These are phyloP conservation scores for Eucalyptus melliodora DNA, from an alignment of 345 rosid species.

Conservation along the genomic window DNA sequence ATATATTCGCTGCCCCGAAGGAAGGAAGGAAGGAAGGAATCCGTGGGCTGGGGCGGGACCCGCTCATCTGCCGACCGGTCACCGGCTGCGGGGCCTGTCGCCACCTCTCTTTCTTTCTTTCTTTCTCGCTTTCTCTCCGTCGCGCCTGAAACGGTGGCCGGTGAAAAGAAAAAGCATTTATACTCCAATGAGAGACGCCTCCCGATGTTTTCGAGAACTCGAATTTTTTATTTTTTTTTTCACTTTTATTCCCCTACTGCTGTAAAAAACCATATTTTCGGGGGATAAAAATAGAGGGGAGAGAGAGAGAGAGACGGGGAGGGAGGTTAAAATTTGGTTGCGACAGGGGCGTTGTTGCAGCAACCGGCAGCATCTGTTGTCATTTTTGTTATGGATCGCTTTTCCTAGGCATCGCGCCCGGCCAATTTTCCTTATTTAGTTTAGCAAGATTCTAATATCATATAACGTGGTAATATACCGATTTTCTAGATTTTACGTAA, in stretches of 20 bases:
- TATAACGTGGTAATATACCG: too few relatives aligned
- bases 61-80: not conserved
- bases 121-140: not conserved
- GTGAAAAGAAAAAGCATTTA: not conserved
- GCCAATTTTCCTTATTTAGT: not conserved
- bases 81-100: not conserved
- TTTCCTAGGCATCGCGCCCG: not conserved
- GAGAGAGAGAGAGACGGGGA: not conserved
- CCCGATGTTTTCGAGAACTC: not conserved
- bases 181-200: not conserved
- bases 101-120: not conserved
- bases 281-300: not conserved
- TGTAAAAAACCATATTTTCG: not conserved
- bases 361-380: not conserved
- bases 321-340: not conserved
- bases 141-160: not conserved
- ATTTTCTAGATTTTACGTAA: not conserved
- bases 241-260: not conserved
- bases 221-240: not conserved
- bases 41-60: not conserved
- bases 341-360: not conserved
- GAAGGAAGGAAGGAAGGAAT: not conserved
- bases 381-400: not conserved
- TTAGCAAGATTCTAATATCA: too few relatives aligned
- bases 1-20: not conserved